Evolutionary conservation across 441 rosid species (phyloP), one percentile per base, ranked within the genome.

Genomic region (Gossypium laxum): DNA sequence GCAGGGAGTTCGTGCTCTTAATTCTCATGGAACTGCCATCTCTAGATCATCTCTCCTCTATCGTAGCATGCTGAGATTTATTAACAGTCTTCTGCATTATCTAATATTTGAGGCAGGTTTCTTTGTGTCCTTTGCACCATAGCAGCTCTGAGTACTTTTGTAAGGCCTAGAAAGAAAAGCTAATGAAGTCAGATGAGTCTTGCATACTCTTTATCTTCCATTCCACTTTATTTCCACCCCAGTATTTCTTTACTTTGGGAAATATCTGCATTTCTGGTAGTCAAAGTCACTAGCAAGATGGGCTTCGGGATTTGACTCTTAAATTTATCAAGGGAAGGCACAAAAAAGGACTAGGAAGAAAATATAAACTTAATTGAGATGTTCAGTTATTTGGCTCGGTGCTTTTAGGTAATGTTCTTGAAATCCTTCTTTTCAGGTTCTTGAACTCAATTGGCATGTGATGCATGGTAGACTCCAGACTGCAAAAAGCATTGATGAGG

Each of bases 371-470:
- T 28, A 2, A n/a, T 32, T 45, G 41, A 14, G 56, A 45, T 48
- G 28, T 24, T 34, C 54, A 2, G 4, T 70, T 11, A 43, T 26
- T 56, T 15, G 57, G 45, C 24, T 15, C 15, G 43, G 11, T 58
- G 15, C 17, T 26, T 19, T 51, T 45, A 63, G 41, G 11, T 41
- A 21, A 64, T 17, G n/a, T 57, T 67, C 60, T 56, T 73, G 62
- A 47, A 48, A 24, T 48, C 43, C 60, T 54, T n/a, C 12, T 70
- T 75, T 75, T 80, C 89, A 94, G 99, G 99, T 94, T 79, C 87
- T 94, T 75, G 99, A 94, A 82, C 99, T 96, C 59, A 94, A 90
- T 78, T 94, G 98, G 98, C 96, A 94, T 70, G 82, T 85, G 83
- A 86, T 94, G 98, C 85, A 86, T 48, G 77, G 79, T 78, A 82